phyloP scores from a whole-genome alignment of 2,329 filamentous ascomycete species.

The Neoascochyta sp. region DNA sequence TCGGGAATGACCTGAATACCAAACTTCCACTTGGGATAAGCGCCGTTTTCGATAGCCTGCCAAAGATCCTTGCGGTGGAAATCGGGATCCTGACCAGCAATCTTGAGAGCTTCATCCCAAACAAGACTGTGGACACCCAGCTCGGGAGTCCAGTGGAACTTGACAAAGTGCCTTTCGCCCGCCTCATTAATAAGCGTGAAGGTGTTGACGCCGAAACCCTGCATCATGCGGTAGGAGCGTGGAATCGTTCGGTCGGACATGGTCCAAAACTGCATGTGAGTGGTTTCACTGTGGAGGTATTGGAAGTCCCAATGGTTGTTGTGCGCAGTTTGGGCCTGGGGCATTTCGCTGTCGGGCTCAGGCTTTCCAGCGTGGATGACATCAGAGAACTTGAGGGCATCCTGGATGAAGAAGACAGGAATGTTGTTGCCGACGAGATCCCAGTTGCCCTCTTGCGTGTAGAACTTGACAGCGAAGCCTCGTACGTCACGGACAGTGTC shows the following conservation, averaged over 20 bases:
- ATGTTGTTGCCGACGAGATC: conserved; percentile 73
- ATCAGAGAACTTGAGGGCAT: conserved; percentile 71
- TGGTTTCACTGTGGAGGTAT: conserved; percentile 62
- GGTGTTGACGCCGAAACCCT: conserved; percentile 81
- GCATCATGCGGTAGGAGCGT: conserved; percentile 77
- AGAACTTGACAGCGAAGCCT: conserved; percentile 75
- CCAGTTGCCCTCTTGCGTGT: conserved; percentile 75
- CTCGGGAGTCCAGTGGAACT: conserved; percentile 72
- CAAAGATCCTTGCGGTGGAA: conserved; percentile 76
- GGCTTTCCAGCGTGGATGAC: conserved; percentile 63
- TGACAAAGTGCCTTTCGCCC: conserved; percentile 69
- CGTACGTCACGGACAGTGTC: conserved; percentile 82
- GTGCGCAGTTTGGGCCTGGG: conserved; percentile 67
- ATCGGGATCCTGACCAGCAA: conserved; percentile 62
- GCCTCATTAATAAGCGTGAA: conserved; percentile 65
- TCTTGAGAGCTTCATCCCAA: conserved; percentile 75
- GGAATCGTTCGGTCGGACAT: conserved; percentile 74
- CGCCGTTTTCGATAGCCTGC: conserved; percentile 68
- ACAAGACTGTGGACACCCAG: conserved; percentile 73
- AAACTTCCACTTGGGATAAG: conserved; percentile 74
- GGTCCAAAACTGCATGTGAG: conserved; percentile 76
- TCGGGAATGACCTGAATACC: conserved; percentile 77
- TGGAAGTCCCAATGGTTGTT: conserved; percentile 78
- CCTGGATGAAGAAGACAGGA: conserved; percentile 72
- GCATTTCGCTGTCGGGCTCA: conserved; percentile 66